Conservation (phyloP, 805 yeast genomes). For the Brettanomyces anomalus region DNA sequence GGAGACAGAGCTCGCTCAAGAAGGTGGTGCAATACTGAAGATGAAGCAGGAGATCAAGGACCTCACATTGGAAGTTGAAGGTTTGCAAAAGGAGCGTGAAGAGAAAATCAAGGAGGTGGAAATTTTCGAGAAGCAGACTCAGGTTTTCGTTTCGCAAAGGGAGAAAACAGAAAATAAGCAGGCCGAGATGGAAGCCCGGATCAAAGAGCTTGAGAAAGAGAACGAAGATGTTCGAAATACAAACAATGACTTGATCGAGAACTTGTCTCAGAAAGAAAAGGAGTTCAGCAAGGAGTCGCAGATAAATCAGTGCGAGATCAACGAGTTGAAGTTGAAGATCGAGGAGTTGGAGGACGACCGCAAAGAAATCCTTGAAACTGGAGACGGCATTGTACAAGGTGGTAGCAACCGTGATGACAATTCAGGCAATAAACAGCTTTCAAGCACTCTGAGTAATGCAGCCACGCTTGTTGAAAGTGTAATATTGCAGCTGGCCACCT, state of each 20-base stretch:
- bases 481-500: too few species aligned
- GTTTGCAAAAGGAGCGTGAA: neutral
- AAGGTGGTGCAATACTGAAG: constrained; percentile 8
- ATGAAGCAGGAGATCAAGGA: constrained; percentile 11
- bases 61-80: constrained; percentile 10
- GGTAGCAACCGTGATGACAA: too few species aligned
- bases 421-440: too few species aligned
- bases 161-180: constrained; percentile 14
- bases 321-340: constrained; percentile 31
- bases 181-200: constrained; percentile 7
- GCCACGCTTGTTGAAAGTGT: too few species aligned
- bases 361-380: neutral
- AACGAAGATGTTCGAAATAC: constrained; percentile 16
- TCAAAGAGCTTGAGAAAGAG: constrained; percentile 9
- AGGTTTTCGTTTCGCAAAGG: constrained; percentile 8
- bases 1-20: constrained; percentile 8
- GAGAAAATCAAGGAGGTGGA: constrained; percentile 1
- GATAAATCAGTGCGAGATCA: constrained; percentile 40
- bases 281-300: constrained; percentile 50
- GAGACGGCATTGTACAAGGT: neutral
- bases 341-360: constrained; percentile 43
- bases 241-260: constrained; percentile 59
- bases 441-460: too few species aligned
- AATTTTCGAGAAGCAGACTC: neutral
- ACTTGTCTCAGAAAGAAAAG: constrained; percentile 54